These are phyloP conservation scores for Aphelidium insulamus DNA, from an alignment of 371 early-diverging fungal species.

Conservation along the genomic window DNA sequence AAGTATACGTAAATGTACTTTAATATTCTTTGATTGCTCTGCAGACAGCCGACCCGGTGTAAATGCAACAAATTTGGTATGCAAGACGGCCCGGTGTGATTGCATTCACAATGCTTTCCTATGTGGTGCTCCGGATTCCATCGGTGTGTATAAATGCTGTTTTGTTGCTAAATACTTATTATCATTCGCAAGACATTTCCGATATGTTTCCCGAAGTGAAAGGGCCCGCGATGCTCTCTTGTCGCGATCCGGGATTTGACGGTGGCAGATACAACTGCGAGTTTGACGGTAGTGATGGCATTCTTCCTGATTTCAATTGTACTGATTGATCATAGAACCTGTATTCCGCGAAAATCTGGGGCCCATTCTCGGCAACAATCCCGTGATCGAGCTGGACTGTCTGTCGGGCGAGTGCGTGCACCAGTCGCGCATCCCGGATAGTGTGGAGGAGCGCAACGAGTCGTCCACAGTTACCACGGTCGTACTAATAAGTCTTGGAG, in stretches of 20 bases:
- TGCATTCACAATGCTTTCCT: conserved; percentile 31
- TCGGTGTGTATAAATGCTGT: neutral
- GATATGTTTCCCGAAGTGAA: conserved; percentile 42
- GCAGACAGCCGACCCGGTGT: conserved; percentile 32
- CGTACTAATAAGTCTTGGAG: neutral
- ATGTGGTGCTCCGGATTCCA: conserved; percentile 3
- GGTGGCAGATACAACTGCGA: conserved; percentile 17
- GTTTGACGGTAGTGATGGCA: conserved; percentile 22
- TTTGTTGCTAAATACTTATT: neutral
- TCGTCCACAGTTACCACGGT: conserved; percentile 20
- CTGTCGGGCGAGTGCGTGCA: conserved; percentile 63
- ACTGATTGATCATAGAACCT: conserved; percentile 19
- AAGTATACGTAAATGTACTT: conserved; percentile 3
- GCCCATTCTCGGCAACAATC: conserved; percentile 42
- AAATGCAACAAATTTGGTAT: conserved; percentile 48
- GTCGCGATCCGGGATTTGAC: conserved; percentile 12
- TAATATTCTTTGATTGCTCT: neutral
- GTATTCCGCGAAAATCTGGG: conserved; percentile 46
- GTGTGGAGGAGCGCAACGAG: conserved; percentile 1
- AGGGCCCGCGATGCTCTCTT: conserved; percentile 48
- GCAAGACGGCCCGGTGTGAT: conserved; percentile 43
- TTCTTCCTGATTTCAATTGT: neutral
- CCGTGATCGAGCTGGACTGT: conserved; percentile 43
- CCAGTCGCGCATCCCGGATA: conserved; percentile 39
- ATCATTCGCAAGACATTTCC: conserved; percentile 21